Evolutionary conservation across 768 basidiomycete genomes (phyloP).

Genomic region (Russula earlei): DNA sequence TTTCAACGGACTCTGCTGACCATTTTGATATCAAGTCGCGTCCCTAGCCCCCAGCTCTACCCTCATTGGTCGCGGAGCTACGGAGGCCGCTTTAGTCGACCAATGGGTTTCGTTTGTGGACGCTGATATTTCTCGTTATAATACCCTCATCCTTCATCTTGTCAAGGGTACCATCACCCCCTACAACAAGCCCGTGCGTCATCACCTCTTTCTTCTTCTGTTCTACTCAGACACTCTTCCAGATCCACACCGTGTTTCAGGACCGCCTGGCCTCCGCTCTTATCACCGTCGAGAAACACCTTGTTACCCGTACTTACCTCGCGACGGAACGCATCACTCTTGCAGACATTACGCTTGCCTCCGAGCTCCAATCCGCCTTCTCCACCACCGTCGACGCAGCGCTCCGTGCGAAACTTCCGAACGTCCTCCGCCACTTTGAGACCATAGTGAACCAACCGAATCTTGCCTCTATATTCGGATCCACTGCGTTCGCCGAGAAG

Average conservation of each 20-base stretch:
- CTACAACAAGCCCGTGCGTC: slow-evolving; percentile 76
- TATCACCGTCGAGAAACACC: slow-evolving; percentile 60
- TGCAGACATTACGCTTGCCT: slow-evolving; percentile 72
- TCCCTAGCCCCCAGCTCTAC: slow-evolving; percentile 64
- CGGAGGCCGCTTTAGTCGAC: slow-evolving; percentile 69
- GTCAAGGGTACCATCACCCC: slow-evolving; percentile 41
- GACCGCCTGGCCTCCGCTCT: slow-evolving; percentile 53
- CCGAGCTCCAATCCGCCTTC: slow-evolving; percentile 46
- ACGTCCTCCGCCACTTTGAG: slow-evolving; percentile 77
- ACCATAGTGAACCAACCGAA: slow-evolving; percentile 81
- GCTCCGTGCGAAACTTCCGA: slow-evolving; percentile 56
- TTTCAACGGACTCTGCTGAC: background rate
- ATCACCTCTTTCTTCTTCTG: background rate
- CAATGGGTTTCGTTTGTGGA: slow-evolving; percentile 81
- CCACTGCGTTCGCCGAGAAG: slow-evolving; percentile 57
- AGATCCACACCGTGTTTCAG: slow-evolving; percentile 49
- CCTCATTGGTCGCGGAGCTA: slow-evolving; percentile 54
- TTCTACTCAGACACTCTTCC: background rate
- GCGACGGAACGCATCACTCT: slow-evolving; percentile 92
- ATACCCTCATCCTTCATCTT: slow-evolving; percentile 33
- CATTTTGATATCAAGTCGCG: slow-evolving; percentile 47
- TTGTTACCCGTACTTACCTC: slow-evolving; percentile 76
- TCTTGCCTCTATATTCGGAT: slow-evolving; percentile 57
- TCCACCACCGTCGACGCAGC: slow-evolving; percentile 53
- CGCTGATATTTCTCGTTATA: slow-evolving; percentile 42